Conservation (phyloP, 148 eudicot genomes). For the Fagopyrum esculentum region DNA sequence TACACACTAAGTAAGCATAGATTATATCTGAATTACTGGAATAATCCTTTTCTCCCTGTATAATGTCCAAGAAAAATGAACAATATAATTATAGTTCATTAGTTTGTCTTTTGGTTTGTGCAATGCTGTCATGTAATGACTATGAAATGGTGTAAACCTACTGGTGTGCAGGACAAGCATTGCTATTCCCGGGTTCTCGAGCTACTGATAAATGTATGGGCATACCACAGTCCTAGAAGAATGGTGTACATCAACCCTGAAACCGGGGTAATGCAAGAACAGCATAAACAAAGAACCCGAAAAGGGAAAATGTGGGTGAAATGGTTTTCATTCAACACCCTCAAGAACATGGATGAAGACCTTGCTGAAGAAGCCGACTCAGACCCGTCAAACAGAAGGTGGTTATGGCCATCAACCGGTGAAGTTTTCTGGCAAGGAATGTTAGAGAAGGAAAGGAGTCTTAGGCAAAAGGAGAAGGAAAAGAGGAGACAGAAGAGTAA, state of each 20-base stretch:
- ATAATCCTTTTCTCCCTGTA: too few relatives aligned
- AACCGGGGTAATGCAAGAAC: slow-evolving; percentile 70
- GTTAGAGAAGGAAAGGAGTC: slow-evolving; percentile 55
- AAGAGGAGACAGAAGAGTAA: slow-evolving; percentile 45
- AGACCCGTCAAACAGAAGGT: slow-evolving; percentile 38
- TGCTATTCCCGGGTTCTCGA: slow-evolving; percentile 93
- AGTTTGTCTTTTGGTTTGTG: neutral
- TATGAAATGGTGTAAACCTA: neutral
- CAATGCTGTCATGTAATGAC: neutral
- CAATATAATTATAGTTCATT: neutral
- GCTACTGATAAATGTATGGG: slow-evolving; percentile 94
- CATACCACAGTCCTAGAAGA: slow-evolving; percentile 75
- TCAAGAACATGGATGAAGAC: slow-evolving; percentile 93
- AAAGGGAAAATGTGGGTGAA: slow-evolving; percentile 84
- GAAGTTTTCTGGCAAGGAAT: slow-evolving; percentile 83
- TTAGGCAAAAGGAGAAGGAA: slow-evolving; percentile 40
- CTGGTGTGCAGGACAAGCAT: slow-evolving; percentile 69
- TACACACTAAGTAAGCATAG: too few relatives aligned
- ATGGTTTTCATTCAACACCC: slow-evolving; percentile 55
- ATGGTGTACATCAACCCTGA: slow-evolving; percentile 75
- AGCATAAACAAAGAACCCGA: slow-evolving; percentile 49
- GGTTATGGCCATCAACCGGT: slow-evolving; percentile 95
- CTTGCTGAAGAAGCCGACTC: slow-evolving; percentile 84
- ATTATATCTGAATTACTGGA: too few relatives aligned
- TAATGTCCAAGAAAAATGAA: neutral